Evolutionary conservation across 768 basidiomycete genomes (phyloP), one percentile per base, ranked within the genome.

Genomic region (Lactifluus hygrophoroides): DNA sequence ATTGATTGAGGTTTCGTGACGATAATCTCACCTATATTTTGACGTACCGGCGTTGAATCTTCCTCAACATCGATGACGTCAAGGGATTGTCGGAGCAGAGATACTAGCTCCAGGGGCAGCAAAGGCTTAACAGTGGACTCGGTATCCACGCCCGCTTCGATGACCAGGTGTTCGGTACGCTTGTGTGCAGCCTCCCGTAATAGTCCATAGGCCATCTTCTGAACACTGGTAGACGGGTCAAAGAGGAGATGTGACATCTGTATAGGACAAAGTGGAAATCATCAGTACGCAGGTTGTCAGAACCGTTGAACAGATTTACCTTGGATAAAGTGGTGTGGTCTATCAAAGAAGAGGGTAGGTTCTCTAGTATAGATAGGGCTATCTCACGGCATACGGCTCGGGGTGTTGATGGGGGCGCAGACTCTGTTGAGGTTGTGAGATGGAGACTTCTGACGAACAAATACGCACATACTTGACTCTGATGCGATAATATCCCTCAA

Each of bases 181-280:
- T 83, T 86, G 63, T 75, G 74, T 19, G 92, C 85, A 11, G 90
- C 86, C 45, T 75, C 75, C 35, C 76, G 79, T 25, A 95, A 76
- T 2, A 96, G 75, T 44, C 79, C 76, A 67, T 94, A 93, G 0
- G 87, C 81, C 73, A 86, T 84, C 67, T 82, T 82, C 67, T 94
- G 92, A 2, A 93, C 84, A 23, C 80, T 76, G 4, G 66, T 76
- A 17, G 77, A 80, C 0, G 76, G 69, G 47, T 94, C 90, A 17
- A 74, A 75, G 17, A 97, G 72, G 7, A 96, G 76, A 66, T 90
- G 85, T 58, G 84, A 86, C 79, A 94, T 87, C 90, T 94, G 64
- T 0, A 50, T 27, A 49, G 14, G 16, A 42, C 58, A 40, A 65
- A 51, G 17, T 23, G 40, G 30, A 7, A 43, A 43, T 32, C 16